Percentiles rank a stretch among this genome's conserved stretches.
These are phyloP conservation scores for Purshia tridentata DNA, from an alignment of 306 rosid genomes.

Conservation along the genomic window DNA sequence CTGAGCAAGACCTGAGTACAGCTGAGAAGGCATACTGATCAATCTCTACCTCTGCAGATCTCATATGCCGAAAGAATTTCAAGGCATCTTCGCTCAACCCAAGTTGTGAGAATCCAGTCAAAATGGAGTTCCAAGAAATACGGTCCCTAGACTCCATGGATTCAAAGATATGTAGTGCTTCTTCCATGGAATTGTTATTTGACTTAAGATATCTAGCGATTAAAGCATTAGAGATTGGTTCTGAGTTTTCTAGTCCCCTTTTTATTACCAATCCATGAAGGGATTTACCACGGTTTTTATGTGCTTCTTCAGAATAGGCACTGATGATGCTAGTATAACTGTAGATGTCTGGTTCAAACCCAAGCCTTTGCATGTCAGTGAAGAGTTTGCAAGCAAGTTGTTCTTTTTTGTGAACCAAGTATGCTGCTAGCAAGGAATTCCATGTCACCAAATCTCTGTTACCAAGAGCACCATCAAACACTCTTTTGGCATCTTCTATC, in stretches of 20 bases:
- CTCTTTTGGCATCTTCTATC: conserved; percentile 59
- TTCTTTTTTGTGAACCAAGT: conserved; percentile 49
- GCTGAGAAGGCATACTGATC: conserved; percentile 73
- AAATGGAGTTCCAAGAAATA: conserved; percentile 76
- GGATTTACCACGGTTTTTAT: conserved; percentile 47
- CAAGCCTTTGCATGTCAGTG: conserved; percentile 55
- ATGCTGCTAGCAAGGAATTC: conserved; percentile 79
- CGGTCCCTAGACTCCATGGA: conserved; percentile 58
- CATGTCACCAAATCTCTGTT: conserved; percentile 66
- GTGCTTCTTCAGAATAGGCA: conserved; percentile 46
- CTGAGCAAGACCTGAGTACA: conserved; percentile 65
- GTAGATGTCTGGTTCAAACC: conserved; percentile 69
- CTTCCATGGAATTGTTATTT: conserved; percentile 47
- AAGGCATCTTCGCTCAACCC: conserved; percentile 76
- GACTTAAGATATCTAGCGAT: conserved; percentile 72
- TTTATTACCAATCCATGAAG: conserved; percentile 70
- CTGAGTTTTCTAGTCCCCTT: conserved; percentile 58
- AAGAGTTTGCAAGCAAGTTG: conserved; percentile 55
- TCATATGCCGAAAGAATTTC: conserved; percentile 53
- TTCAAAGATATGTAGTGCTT: conserved; percentile 52
- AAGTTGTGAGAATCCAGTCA: conserved; percentile 66
- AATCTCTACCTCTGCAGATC: conserved; percentile 40
- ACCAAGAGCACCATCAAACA: conserved; percentile 42
- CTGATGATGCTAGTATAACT: conserved; percentile 66
- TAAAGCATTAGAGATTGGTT: conserved; percentile 70